A percentile compares a stretch with the other conserved stretches of the same genome.
Conservation (phyloP, 2,329 filamentous ascomycete genomes). For the Ceratocystis cubensis region DNA sequence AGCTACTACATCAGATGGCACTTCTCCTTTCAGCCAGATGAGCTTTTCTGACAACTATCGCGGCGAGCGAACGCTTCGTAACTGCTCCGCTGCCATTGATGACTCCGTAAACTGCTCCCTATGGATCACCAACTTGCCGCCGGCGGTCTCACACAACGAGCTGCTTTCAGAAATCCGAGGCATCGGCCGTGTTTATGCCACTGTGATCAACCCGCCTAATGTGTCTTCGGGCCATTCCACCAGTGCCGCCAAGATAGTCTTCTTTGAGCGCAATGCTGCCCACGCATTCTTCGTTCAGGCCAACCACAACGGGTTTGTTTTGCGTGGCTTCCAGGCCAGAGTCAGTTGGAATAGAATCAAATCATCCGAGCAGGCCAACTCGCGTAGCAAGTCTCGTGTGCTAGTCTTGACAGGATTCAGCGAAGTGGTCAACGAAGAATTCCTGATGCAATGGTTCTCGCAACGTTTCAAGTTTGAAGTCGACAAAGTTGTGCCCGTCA, state of each 20-base stretch:
- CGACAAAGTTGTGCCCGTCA: slow-evolving; percentile 32
- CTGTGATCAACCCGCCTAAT: slow-evolving; percentile 39
- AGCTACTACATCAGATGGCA: not conserved
- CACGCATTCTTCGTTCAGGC: slow-evolving; percentile 26
- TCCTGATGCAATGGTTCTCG: slow-evolving; percentile 33
- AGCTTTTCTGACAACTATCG: slow-evolving; percentile 30
- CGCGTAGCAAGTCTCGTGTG: slow-evolving; percentile 34
- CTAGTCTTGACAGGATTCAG: slow-evolving; percentile 38
- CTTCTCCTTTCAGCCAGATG: slow-evolving; percentile 21
- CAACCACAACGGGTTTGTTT: slow-evolving; percentile 27
- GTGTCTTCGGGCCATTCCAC: slow-evolving; percentile 27
- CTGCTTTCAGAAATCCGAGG: slow-evolving; percentile 35
- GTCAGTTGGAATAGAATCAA: slow-evolving; percentile 40
- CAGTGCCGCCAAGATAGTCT: slow-evolving; percentile 39
- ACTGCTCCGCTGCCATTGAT: slow-evolving; percentile 32
- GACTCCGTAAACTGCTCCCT: slow-evolving; percentile 37
- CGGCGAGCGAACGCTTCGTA: slow-evolving; percentile 31
- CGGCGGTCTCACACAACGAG: slow-evolving; percentile 31
- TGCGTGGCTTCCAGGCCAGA: slow-evolving; percentile 30
- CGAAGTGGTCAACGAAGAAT: slow-evolving; percentile 33
- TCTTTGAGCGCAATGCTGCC: slow-evolving; percentile 34
- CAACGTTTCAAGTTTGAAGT: slow-evolving; percentile 36
- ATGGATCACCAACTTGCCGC: slow-evolving; percentile 41
- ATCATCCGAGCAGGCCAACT: slow-evolving; percentile 26
- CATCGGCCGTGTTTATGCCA: slow-evolving; percentile 40